Evolutionary conservation across 352 stramenopile genomes (phyloP).

Genomic region (Phytophthora pluvialis): DNA sequence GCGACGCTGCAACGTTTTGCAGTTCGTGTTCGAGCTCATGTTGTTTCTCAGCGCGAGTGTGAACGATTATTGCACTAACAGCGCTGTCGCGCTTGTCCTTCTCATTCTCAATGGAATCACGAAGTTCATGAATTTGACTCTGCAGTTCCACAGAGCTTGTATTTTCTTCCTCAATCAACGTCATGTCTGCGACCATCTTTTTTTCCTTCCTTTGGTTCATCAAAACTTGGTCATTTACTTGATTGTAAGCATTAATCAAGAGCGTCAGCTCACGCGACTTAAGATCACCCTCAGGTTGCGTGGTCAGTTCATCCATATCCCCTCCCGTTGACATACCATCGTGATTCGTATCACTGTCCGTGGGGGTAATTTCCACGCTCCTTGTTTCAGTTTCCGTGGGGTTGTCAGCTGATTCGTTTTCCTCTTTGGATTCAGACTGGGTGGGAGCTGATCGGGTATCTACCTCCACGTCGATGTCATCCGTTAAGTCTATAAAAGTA

Average conservation of each 20-base stretch:
- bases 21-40: conserved; percentile 9
- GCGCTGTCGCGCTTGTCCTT: conserved; percentile 35
- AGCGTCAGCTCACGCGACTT: conserved; percentile 7
- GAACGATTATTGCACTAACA: conserved; percentile 40
- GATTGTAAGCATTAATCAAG: conserved; percentile 33
- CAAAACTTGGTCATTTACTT: conserved; percentile 33
- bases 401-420: not conserved
- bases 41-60: not conserved
- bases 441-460: not conserved
- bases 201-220: conserved; percentile 41
- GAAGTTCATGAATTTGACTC: conserved; percentile 35
- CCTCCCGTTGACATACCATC: not conserved
- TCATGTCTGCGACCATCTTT: conserved; percentile 21
- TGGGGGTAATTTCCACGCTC: conserved; percentile 28
- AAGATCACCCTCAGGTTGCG: not conserved
- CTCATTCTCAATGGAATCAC: conserved; percentile 33
- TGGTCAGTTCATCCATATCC: not conserved
- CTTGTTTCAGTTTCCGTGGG: not conserved
- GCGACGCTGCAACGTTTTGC: not conserved
- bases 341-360: conserved; percentile 18
- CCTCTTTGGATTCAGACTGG: conserved; percentile 3
- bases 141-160: conserved; percentile 21
- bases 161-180: conserved; percentile 25
- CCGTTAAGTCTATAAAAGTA: conserved; percentile 29
- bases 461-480: conserved; percentile 17